Evolutionary conservation across 129 eudicot species (phyloP), one percentile per base, ranked within the genome.

Genomic region (Kitagawia praeruptora): DNA sequence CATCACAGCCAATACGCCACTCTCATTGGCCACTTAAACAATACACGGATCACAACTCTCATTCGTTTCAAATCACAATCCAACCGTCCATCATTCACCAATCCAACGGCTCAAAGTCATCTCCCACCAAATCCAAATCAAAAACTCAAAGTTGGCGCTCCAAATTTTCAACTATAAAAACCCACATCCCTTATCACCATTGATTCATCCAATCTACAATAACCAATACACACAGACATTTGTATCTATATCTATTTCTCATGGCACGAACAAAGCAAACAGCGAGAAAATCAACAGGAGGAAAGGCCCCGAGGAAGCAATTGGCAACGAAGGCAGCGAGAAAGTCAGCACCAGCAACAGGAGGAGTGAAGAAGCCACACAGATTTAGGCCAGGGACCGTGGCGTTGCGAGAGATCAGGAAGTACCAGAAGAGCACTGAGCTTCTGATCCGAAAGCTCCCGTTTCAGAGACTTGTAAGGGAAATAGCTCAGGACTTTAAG

Each of bases 181-280:
- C 27, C 39, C n/a, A 28, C 46, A 53, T 16, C 49, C 51, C 78
- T 21, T 1, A 3, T 8, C 16, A 15, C 37, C 3, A 2, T 7
- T 49, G 45, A 75, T 6, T 31, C 77, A 75, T 0, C 27, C 5
- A 4, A 25, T 44, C 8, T 6, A 58, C 67, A 23, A 54, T 2
- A 19, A 23, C 13, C 25, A 2, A 54, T 39, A 39, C 23, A 73
- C 21, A 46, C 25, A 28, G 19, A 19, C 6, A 21, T 38, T 4
- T 13, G 19, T 71, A 18, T 41, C 37, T 72, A 19, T 69, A 21
- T 31, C 34, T 0, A 12, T 47, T 1, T 47, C 0, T 71, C 49
- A 87, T 87, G 91, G 91, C 91, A 1, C 82, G 91, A 18, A 87
- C 91, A 0, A 87, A 87, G 82, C 91, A 87, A 74, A 87, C 91